Percentiles rank a stretch among this genome's conserved stretches.
phyloP scores from a whole-genome alignment of 2,329 filamentous ascomycete species.

The Geosmithia putterillii region DNA sequence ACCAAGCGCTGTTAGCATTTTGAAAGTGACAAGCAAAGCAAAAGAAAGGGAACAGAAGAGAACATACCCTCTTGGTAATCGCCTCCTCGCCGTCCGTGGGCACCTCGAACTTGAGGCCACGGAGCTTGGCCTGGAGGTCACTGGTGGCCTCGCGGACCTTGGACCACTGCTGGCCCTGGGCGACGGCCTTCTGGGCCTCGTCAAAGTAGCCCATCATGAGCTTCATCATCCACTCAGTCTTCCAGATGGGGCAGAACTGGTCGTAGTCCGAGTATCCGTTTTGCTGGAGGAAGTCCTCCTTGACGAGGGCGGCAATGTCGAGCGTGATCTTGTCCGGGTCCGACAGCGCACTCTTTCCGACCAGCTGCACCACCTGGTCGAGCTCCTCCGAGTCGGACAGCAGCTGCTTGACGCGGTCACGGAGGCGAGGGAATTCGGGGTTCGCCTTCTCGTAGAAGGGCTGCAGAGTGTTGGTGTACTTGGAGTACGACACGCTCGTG shows the following conservation, averaged over 20 bases:
- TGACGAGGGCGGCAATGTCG: slow-evolving; percentile 80
- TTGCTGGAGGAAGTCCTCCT: slow-evolving; percentile 98
- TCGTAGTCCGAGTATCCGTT: slow-evolving; percentile 99
- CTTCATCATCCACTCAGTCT: slow-evolving; percentile 99
- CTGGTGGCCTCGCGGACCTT: slow-evolving; percentile 86
- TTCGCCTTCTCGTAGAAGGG: slow-evolving; percentile 90
- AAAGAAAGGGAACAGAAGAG: background rate
- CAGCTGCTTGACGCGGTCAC: slow-evolving; percentile 87
- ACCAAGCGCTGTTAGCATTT: slow-evolving; percentile 21
- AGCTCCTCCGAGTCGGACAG: slow-evolving; percentile 92
- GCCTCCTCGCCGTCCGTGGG: slow-evolving; percentile 73
- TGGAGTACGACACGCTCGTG: slow-evolving; percentile 87
- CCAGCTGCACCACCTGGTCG: slow-evolving; percentile 96
- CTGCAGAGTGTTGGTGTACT: slow-evolving; percentile 82
- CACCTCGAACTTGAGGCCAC: slow-evolving; percentile 94
- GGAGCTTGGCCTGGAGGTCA: slow-evolving; percentile 73
- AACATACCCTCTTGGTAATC: slow-evolving; percentile 68
- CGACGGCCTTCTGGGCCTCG: slow-evolving; percentile 88
- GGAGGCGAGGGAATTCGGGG: slow-evolving; percentile 85
- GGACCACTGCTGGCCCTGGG: slow-evolving; percentile 80
- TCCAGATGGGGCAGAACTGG: slow-evolving; percentile 98
- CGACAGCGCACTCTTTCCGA: slow-evolving; percentile 92
- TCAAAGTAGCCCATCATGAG: slow-evolving; percentile 97
- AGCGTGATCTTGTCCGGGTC: slow-evolving; percentile 98
- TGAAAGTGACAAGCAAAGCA: background rate